Evolutionary conservation across 2,329 filamentous ascomycete genomes (phyloP).

Genomic region (Stagonosporopsis rhizophila): DNA sequence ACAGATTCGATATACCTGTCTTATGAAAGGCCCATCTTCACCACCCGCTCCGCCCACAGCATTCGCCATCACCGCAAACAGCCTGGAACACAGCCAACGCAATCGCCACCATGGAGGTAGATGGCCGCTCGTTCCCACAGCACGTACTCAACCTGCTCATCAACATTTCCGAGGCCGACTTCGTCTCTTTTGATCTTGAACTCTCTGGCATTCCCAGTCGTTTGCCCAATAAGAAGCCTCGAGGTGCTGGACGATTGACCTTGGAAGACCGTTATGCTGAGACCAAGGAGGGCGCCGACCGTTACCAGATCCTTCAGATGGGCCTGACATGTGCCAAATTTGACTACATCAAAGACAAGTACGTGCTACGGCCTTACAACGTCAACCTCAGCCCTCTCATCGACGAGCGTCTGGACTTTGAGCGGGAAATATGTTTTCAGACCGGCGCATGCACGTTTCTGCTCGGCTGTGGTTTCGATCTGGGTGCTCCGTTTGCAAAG

Average conservation of each 20-base stretch:
- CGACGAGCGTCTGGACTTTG: slow-evolving; percentile 61
- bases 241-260: slow-evolving; percentile 52
- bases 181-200: slow-evolving; percentile 71
- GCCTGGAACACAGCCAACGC: neutral
- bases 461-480: slow-evolving; percentile 63
- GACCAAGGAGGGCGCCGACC: slow-evolving; percentile 65
- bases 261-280: slow-evolving; percentile 69
- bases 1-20: neutral
- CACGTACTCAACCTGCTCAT: slow-evolving; percentile 64
- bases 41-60: neutral
- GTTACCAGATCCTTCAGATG: slow-evolving; percentile 70
- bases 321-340: slow-evolving; percentile 72
- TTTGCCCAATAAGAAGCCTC: slow-evolving; percentile 48
- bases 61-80: neutral
- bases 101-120: slow-evolving; percentile 62
- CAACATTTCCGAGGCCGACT: slow-evolving; percentile 65
- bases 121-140: slow-evolving; percentile 56
- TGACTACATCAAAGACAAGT: slow-evolving; percentile 56
- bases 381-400: slow-evolving; percentile 66
- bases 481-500: slow-evolving; percentile 61
- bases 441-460: slow-evolving; percentile 69
- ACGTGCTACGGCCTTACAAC: slow-evolving; percentile 69
- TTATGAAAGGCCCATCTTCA: neutral
- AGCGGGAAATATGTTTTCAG: slow-evolving; percentile 66
- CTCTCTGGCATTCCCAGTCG: slow-evolving; percentile 66